Percentiles rank a stretch among this genome's conserved stretches.
These are phyloP conservation scores for Acacia crassicarpa DNA, from an alignment of 306 rosid genomes.

Conservation along the genomic window DNA sequence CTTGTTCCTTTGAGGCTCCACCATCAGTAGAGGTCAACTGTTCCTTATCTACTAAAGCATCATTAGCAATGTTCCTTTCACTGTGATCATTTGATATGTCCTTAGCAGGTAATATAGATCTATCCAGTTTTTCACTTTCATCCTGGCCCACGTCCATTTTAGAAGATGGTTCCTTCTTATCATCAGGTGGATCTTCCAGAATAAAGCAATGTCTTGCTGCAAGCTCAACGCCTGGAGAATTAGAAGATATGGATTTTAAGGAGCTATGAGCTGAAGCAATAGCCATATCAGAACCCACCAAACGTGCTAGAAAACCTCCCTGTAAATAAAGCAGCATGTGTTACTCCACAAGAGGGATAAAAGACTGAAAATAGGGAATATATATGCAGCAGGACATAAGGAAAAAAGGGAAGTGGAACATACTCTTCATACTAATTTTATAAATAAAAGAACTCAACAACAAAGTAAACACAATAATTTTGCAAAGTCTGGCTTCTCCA, in stretches of 20 bases:
- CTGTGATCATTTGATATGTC: slow-evolving; percentile 34
- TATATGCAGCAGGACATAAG: not conserved
- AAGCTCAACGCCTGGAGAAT: slow-evolving; percentile 59
- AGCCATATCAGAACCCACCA: slow-evolving; percentile 69
- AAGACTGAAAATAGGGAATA: not conserved
- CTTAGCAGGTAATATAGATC: slow-evolving; percentile 37
- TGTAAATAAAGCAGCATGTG: slow-evolving; percentile 35
- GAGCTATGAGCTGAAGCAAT: slow-evolving; percentile 71
- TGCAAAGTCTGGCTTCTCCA: not conserved
- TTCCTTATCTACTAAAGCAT: slow-evolving; percentile 39
- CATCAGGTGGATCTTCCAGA: slow-evolving; percentile 71
- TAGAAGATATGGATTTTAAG: slow-evolving; percentile 56
- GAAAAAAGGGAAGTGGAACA: not conserved
- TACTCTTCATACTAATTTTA: not conserved
- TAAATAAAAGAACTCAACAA: slow-evolving; percentile 16
- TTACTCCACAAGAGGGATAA: slow-evolving; percentile 1
- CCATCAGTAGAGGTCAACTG: slow-evolving; percentile 20
- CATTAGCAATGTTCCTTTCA: slow-evolving; percentile 40
- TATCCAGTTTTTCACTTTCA: slow-evolving; percentile 43
- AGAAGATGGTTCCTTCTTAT: slow-evolving; percentile 42
- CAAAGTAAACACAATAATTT: slow-evolving; percentile 27
- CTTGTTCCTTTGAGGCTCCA: slow-evolving; percentile 37
- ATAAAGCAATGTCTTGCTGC: slow-evolving; percentile 73
- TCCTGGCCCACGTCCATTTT: slow-evolving; percentile 36
- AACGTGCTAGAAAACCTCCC: slow-evolving; percentile 67